A percentile compares a stretch with the other conserved stretches of the same genome.
Conservation (phyloP, 1,284 basidiomycete genomes). For the Lignosus rhinocerotis region DNA sequence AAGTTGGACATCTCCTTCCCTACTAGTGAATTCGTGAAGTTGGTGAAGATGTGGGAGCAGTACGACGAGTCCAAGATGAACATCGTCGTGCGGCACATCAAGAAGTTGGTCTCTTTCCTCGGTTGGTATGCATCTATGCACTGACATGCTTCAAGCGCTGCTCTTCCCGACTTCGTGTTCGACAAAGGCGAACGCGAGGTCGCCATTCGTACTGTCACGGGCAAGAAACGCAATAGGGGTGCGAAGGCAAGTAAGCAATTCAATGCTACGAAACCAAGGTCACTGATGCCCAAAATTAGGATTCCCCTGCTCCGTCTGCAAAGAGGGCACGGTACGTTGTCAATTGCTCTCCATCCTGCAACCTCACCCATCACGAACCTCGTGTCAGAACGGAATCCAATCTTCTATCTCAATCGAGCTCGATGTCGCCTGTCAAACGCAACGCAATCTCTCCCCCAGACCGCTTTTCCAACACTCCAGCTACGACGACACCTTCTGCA, state of each 20-base stretch:
- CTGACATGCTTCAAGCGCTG: slow-evolving; percentile 47
- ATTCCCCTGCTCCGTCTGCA: slow-evolving; percentile 18
- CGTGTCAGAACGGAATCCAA: slow-evolving; percentile 10
- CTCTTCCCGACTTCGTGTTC: slow-evolving; percentile 82
- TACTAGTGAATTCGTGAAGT: slow-evolving; percentile 91
- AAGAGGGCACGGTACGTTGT: slow-evolving; percentile 16
- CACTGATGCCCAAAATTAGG: slow-evolving; percentile 11
- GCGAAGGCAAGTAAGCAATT: slow-evolving; percentile 14
- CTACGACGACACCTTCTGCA: not conserved
- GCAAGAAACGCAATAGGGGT: slow-evolving; percentile 17
- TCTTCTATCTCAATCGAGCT: slow-evolving; percentile 1
- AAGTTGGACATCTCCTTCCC: slow-evolving; percentile 96
- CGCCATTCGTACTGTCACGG: not conserved
- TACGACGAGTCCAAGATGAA: slow-evolving; percentile 94
- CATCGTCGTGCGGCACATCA: slow-evolving; percentile 92
- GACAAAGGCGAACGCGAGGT: slow-evolving; percentile 67
- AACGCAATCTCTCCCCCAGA: not conserved
- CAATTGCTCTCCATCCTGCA: not conserved
- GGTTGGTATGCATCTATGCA: slow-evolving; percentile 7
- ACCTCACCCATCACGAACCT: not conserved
- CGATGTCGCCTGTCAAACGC: slow-evolving; percentile 5
- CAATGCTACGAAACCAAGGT: not conserved
- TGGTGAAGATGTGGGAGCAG: slow-evolving; percentile 95
- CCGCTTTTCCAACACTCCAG: not conserved
- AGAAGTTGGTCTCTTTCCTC: slow-evolving; percentile 59